Evolutionary conservation across 2,329 filamentous ascomycete genomes (phyloP), one percentile per base, ranked within the genome.

Genomic region (Acrocalymma vagum): DNA sequence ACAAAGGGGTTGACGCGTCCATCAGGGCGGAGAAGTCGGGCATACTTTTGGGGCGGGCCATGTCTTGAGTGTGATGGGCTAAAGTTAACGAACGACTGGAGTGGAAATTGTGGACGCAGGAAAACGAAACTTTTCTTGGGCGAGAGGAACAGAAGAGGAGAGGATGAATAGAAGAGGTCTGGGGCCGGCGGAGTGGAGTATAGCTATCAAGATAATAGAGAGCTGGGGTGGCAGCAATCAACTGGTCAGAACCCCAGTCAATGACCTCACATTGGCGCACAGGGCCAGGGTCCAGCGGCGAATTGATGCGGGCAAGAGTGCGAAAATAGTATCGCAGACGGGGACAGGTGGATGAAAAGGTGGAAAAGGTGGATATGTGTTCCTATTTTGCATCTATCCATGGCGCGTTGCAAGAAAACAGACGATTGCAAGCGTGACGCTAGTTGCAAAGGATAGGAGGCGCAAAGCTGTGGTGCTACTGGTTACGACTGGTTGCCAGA

Each of bases 1-100:
- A 55, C 14, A 58, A 33, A 14, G 60, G 49, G 27, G 56, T 54
- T 7, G 60, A 59, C 3, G 56, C 53, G 26, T 67, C 65, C 43
- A 67, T 53, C 6, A 69, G 54, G 5, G 49, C 38, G 9, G 61
- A 50, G 46, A 68, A 67, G 31, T 69, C 64, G 30, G 62, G 52
- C 63, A 69, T 66, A 48, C 62, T 65, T 36, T 62, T 65, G 7
- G 65, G 62, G 22, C 65, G 54, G 9, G 62, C 47, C 58, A 65
- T 62, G 15, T 41, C 32, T 47, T 30, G 23, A 14, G 16, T n/a
- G n/a, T n/a, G n/a, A n/a, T n/a, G 23, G 22, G 26, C 13, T 8
- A 22, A 36, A 28, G 13, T 27, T 17, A 28, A 29, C 23, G 17
- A 32, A 14, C n/a, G 17, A 29, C 18, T 4, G 17, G 14, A 18